phyloP scores from a whole-genome alignment of 2,329 filamentous ascomycete species.

The Dothistroma septosporum region DNA sequence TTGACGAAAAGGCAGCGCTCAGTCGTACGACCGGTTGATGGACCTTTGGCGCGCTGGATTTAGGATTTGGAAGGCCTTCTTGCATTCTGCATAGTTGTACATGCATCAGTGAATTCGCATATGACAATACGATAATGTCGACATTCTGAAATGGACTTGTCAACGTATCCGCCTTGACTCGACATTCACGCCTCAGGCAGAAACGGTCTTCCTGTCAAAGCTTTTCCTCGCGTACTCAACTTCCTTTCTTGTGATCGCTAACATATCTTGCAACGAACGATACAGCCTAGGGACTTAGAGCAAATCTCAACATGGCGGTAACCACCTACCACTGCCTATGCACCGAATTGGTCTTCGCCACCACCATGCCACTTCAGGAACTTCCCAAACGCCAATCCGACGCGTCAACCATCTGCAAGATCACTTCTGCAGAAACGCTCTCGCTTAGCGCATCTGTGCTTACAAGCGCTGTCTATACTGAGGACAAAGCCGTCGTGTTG shows the following conservation, averaged over 20 bases:
- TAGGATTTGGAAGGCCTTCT: not conserved
- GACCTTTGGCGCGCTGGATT: not conserved
- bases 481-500: conserved; percentile 21
- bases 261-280: not conserved
- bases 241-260: not conserved
- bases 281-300: not conserved
- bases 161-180: not conserved
- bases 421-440: conserved; percentile 31
- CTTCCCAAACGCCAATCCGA: conserved; percentile 55
- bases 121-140: conserved; percentile 5
- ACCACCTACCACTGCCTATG: conserved; percentile 62
- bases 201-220: not conserved
- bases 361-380: conserved; percentile 48
- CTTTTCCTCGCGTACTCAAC: not conserved
- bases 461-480: conserved; percentile 13
- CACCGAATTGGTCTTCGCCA: conserved; percentile 60
- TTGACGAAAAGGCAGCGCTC: not conserved
- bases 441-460: conserved; percentile 22
- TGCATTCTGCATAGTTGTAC: not conserved
- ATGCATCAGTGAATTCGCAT: not conserved
- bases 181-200: not conserved
- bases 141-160: not conserved
- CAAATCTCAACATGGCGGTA: conserved; percentile 10
- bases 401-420: conserved; percentile 54
- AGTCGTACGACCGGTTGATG: not conserved